Evolutionary conservation across 2,329 filamentous ascomycete species (phyloP).

Genomic region (Periconia digitata): DNA sequence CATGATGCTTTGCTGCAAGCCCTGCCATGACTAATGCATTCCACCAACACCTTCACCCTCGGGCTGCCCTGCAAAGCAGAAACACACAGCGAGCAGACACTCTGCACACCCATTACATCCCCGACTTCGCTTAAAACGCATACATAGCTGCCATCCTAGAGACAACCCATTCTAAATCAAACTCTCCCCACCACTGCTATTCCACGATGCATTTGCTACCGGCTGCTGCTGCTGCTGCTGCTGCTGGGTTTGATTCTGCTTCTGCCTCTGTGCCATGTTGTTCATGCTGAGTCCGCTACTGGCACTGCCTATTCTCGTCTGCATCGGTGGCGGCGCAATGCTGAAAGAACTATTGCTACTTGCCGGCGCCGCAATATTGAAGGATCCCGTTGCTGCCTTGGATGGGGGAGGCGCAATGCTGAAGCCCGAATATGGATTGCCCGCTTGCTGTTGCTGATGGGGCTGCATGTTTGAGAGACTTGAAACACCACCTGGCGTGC

Average conservation of each 20-base stretch:
- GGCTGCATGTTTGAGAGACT: conserved; percentile 16
- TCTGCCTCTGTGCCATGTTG: conserved; percentile 11
- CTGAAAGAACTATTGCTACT: conserved; percentile 12
- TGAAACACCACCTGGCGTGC: conserved; percentile 14
- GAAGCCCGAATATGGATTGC: conserved; percentile 37
- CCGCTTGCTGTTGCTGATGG: neutral
- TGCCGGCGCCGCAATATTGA: conserved; percentile 42
- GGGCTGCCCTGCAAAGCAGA: too few species aligned
- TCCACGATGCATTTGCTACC: conserved; percentile 2
- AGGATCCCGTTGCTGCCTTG: conserved; percentile 32
- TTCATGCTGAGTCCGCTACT: conserved; percentile 34
- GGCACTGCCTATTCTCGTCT: conserved; percentile 15
- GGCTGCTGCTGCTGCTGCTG: conserved; percentile 5
- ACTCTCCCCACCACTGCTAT: conserved; percentile 10
- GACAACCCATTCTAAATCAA: conserved; percentile 5
- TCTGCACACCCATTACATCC: too few species aligned
- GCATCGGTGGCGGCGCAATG: conserved; percentile 13
- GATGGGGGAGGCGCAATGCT: conserved; percentile 55
- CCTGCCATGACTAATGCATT: too few species aligned
- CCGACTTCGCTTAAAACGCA: too few species aligned
- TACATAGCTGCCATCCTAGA: too few species aligned
- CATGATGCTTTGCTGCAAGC: too few species aligned
- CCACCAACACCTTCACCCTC: too few species aligned
- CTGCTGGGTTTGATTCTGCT: conserved; percentile 5
- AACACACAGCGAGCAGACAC: too few species aligned